Base-by-base conservation (phyloP, 345 rosid species). In the Carallia brachiata region DNA sequence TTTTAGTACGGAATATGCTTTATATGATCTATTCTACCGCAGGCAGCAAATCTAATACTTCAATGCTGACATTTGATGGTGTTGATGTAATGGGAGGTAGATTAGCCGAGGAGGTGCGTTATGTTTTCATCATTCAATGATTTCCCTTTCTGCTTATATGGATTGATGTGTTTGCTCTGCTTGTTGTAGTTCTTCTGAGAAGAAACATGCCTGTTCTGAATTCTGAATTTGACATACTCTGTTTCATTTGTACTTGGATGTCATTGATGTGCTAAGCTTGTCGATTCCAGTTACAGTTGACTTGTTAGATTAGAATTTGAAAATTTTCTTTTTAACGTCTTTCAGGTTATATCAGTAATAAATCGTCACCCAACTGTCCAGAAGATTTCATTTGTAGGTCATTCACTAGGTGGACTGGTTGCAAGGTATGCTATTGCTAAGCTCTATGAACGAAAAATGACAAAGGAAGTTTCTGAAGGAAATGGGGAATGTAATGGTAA, bases 81-180 rank as follows among this genome's bases (percentile, higher is more conserved):
- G 94, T 93, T 66, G 96, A 91, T 83, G 84, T 84, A 70, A 91
- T 89, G 97, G 98, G 98, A 67, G 81, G 81, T 15, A 87, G 97
- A 76, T 78, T 93, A 81, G 97, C 98, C 16, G 80, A 87, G 72
- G 97, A 93, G 91, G 98, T 88, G 53, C 19, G 69, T 75, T 61
- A 12, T 62, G 60, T 34, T n/a, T 70, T 61, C 68, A 63, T 12
- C 13, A 27, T 62, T 34, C 30, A 59, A 60, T 7, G 12, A 8
- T 34, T 69, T 69, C 36, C 50, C 19, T 30, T 47, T 6, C 64
- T 44, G 30, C 27, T 1, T 39, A 13, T 16, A 64, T 52, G 27
- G 36, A 17, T 32, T 65, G 58, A 32, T 8, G 6, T 3, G 27
- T 37, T 67, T n/a, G n/a, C n/a, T n/a, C n/a, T 36, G 6, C 27